Conservation (phyloP, 2,329 filamentous ascomycete species). For the Xylaria sp. region DNA sequence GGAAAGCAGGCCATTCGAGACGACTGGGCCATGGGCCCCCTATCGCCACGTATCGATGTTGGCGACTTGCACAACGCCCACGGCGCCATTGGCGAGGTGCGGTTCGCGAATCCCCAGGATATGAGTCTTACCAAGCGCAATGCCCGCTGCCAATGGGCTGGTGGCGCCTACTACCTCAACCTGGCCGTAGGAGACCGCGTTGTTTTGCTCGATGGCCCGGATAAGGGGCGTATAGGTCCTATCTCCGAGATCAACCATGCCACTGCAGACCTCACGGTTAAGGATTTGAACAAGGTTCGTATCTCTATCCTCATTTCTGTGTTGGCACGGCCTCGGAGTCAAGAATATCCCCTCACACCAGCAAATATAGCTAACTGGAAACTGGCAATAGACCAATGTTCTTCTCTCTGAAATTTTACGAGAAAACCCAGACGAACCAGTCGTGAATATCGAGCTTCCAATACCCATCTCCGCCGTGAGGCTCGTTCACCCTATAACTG, state of each 20-base stretch:
- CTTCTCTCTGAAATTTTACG: slow-evolving; percentile 55
- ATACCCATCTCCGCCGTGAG: slow-evolving; percentile 78
- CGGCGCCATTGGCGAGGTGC: slow-evolving; percentile 62
- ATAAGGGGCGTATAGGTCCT: slow-evolving; percentile 85
- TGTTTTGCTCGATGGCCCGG: slow-evolving; percentile 78
- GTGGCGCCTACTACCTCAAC: slow-evolving; percentile 66
- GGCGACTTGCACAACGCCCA: slow-evolving; percentile 67
- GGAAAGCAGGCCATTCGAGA: slow-evolving; percentile 71
- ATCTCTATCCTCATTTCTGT: slow-evolving; percentile 41
- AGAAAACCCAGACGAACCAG: slow-evolving; percentile 49
- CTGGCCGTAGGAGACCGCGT: slow-evolving; percentile 80
- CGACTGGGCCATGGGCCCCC: slow-evolving; percentile 80
- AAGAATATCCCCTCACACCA: no score
- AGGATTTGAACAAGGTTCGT: slow-evolving; percentile 72
- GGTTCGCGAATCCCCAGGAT: slow-evolving; percentile 40
- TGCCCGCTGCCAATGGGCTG: slow-evolving; percentile 61
- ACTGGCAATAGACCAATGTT: slow-evolving; percentile 51
- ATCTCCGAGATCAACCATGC: slow-evolving; percentile 67
- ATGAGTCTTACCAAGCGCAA: slow-evolving; percentile 50
- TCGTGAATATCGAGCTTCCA: slow-evolving; percentile 62
- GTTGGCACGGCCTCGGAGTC: not conserved
- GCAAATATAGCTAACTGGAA: slow-evolving; percentile 25
- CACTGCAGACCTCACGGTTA: slow-evolving; percentile 68
- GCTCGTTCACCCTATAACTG: slow-evolving; percentile 79
- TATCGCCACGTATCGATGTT: slow-evolving; percentile 80